Evolutionary conservation across 495 filamentous ascomycete species (phyloP).

Genomic region (Penicillium pulvis): DNA sequence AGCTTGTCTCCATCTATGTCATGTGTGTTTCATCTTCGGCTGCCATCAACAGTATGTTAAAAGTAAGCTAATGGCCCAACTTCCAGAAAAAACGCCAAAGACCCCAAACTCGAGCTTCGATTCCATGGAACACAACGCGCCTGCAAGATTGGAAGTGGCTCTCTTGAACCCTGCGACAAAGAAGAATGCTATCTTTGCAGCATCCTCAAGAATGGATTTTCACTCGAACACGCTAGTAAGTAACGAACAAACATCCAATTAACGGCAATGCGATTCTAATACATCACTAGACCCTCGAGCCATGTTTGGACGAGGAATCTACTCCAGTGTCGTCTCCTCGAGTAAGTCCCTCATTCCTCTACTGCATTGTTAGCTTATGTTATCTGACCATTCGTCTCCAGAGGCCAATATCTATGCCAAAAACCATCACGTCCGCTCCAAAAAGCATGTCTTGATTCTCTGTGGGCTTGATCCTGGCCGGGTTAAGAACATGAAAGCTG

Average conservation of each 20-base stretch:
- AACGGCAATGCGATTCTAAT: not conserved
- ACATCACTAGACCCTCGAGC: not conserved
- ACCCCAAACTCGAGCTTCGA: not conserved
- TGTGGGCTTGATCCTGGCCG: not conserved
- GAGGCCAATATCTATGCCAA: conserved; percentile 1
- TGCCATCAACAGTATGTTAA: not conserved
- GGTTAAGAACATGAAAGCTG: not conserved
- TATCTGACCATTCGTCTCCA: not conserved
- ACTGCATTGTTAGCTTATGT: not conserved
- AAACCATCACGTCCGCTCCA: not conserved
- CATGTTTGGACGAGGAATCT: not conserved
- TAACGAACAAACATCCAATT: not conserved
- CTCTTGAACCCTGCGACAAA: conserved; percentile 1
- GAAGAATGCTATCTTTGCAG: not conserved
- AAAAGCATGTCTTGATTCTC: not conserved
- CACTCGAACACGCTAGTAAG: not conserved
- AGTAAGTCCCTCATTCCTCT: not conserved
- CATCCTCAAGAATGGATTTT: not conserved
- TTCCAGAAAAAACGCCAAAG: not conserved
- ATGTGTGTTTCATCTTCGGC: not conserved
- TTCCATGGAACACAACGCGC: conserved; percentile 4
- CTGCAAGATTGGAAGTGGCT: not conserved
- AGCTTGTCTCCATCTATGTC: not conserved
- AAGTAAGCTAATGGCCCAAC: not conserved
- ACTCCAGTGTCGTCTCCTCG: not conserved